Conservation (phyloP, 2,329 filamentous ascomycete species). For the Aspergillus sp. region DNA sequence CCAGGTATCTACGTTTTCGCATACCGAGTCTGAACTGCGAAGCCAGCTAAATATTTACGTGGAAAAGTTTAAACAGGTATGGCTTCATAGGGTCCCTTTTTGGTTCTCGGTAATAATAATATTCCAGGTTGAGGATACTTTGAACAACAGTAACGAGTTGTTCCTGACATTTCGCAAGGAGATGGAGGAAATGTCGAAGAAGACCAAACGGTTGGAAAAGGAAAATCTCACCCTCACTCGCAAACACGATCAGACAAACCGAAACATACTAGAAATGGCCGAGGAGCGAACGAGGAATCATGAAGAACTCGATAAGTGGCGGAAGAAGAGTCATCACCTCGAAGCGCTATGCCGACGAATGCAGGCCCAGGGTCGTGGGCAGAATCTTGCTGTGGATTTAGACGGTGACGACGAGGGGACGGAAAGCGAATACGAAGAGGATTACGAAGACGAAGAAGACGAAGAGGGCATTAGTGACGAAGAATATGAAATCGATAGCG, state of each 20-base stretch:
- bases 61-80: constrained; percentile 99
- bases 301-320: constrained; percentile 74
- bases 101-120: constrained; percentile 46
- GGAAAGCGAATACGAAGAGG: constrained; percentile 55
- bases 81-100: constrained; percentile 31
- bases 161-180: constrained; percentile 97
- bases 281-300: constrained; percentile 80
- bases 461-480: constrained; percentile 62
- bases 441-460: constrained; percentile 65
- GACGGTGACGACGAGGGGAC: constrained; percentile 50
- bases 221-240: constrained; percentile 89
- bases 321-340: constrained; percentile 84
- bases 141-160: constrained; percentile 97
- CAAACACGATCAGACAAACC: constrained; percentile 89
- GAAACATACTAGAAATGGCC: constrained; percentile 96
- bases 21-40: constrained; percentile 89
- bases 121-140: constrained; percentile 89
- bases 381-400: constrained; percentile 62
- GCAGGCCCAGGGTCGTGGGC: constrained; percentile 87
- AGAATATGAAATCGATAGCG: constrained; percentile 48
- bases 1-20: constrained; percentile 92
- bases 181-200: constrained; percentile 99
- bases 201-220: constrained; percentile 94
- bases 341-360: constrained; percentile 94
- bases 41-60: constrained; percentile 98